A percentile compares a stretch with the other conserved stretches of the same genome.
Evolutionary conservation across 2,329 filamentous ascomycete species (phyloP).

Genomic region (Pezicula radicicola): DNA sequence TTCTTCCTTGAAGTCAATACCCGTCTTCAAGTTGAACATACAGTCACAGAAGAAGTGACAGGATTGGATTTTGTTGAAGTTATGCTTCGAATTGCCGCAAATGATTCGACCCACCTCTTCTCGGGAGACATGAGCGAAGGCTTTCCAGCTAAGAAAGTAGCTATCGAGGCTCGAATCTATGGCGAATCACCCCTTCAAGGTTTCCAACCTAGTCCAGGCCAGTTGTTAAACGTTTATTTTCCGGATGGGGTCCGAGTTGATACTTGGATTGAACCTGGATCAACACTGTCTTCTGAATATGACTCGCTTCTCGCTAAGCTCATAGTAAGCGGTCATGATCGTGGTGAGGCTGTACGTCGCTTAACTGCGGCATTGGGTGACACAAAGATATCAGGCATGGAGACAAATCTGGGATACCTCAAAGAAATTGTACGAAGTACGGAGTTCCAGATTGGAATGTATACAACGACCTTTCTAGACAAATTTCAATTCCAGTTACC

Average conservation of each 20-base stretch:
- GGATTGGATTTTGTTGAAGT: slow-evolving; percentile 35
- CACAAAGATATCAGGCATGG: slow-evolving; percentile 39
- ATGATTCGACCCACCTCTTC: slow-evolving; percentile 32
- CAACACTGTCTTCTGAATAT: slow-evolving; percentile 69
- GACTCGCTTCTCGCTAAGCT: slow-evolving; percentile 76
- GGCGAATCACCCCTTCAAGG: slow-evolving; percentile 63
- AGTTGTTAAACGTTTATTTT: slow-evolving; percentile 29
- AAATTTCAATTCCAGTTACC: slow-evolving; percentile 21
- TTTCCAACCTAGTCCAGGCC: slow-evolving; percentile 53
- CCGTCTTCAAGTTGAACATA: slow-evolving; percentile 38
- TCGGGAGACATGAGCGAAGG: slow-evolving; percentile 34
- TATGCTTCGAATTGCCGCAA: slow-evolving; percentile 36
- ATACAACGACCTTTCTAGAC: slow-evolving; percentile 33
- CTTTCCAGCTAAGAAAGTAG: slow-evolving; percentile 47
- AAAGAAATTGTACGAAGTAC: slow-evolving; percentile 44
- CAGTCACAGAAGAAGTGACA: slow-evolving; percentile 41
- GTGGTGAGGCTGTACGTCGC: slow-evolving; percentile 61
- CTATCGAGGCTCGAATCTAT: slow-evolving; percentile 70
- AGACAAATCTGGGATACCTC: slow-evolving; percentile 52
- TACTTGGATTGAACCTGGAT: slow-evolving; percentile 65
- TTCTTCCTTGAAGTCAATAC: slow-evolving; percentile 49
- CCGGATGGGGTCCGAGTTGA: slow-evolving; percentile 53
- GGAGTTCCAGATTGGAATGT: slow-evolving; percentile 41
- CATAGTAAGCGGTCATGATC: slow-evolving; percentile 56
- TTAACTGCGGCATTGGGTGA: slow-evolving; percentile 22